These are phyloP conservation scores for Turritis glabra DNA, from an alignment of 345 rosid species.

Conservation along the genomic window DNA sequence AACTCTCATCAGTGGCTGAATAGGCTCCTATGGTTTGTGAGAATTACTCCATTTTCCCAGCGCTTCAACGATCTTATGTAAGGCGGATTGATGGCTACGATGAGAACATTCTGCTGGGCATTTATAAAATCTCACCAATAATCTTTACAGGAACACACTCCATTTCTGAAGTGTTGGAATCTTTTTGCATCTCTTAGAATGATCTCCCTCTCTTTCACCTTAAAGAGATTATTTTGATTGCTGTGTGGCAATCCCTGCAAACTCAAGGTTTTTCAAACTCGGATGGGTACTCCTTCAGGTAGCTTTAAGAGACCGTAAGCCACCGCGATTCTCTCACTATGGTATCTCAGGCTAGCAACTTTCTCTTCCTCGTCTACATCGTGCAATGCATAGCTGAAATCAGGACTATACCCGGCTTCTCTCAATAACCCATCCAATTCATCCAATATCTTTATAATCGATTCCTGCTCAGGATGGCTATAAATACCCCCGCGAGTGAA, in stretches of 20 bases:
- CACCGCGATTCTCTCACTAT: constrained; percentile 71
- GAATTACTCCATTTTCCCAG: too few species aligned
- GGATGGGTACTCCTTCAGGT: constrained; percentile 59
- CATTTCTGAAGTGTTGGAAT: constrained; percentile 71
- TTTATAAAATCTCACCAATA: constrained; percentile 50
- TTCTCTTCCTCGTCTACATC: constrained; percentile 82
- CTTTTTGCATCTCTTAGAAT: too few species aligned
- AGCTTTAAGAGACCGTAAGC: constrained; percentile 71
- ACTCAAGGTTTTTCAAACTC: constrained; percentile 77
- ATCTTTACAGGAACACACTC: constrained; percentile 72
- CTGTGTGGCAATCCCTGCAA: constrained; percentile 82
- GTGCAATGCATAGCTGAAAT: constrained; percentile 66
- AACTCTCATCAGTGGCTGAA: background rate
- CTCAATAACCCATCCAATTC: constrained; percentile 54
- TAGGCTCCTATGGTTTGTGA: background rate
- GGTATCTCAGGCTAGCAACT: constrained; percentile 53
- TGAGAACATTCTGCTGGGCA: background rate
- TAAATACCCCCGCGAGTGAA: constrained; percentile 54
- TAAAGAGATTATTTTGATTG: constrained; percentile 63
- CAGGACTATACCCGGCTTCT: constrained; percentile 65
- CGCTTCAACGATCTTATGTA: background rate
- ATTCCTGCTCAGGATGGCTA: constrained; percentile 55
- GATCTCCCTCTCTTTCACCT: too few species aligned
- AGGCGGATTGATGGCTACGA: too few species aligned
- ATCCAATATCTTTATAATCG: constrained; percentile 49